Conservation (phyloP, 2,329 filamentous ascomycete species). For the Aspergillus viridinutans region DNA sequence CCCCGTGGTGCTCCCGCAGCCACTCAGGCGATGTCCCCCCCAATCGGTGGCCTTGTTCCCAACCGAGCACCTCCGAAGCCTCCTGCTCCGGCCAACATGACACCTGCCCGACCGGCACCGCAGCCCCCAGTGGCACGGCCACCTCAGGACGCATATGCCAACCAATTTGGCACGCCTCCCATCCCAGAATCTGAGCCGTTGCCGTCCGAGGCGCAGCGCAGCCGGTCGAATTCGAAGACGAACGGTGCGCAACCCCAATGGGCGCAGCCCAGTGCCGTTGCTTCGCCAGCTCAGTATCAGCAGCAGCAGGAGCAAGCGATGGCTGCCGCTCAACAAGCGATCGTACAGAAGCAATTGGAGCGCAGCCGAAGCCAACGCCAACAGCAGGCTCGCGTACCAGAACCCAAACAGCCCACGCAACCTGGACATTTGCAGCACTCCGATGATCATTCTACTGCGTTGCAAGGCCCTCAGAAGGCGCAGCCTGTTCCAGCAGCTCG, state of each 20-base stretch:
- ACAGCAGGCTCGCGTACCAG: constrained; percentile 51
- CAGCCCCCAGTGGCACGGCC: constrained; percentile 49
- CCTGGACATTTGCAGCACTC: constrained; percentile 34
- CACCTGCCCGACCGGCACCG: constrained; percentile 41
- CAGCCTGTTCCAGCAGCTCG: constrained; percentile 56
- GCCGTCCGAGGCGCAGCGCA: constrained; percentile 64
- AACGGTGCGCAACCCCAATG: constrained; percentile 53
- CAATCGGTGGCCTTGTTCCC: constrained; percentile 62
- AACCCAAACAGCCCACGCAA: constrained; percentile 38
- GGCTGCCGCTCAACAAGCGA: constrained; percentile 72
- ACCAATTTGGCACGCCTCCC: constrained; percentile 43
- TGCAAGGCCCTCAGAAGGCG: constrained; percentile 25
- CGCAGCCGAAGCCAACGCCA: constrained; percentile 71
- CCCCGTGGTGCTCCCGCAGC: constrained; percentile 49
- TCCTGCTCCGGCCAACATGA: constrained; percentile 50
- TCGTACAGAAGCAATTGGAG: constrained; percentile 64
- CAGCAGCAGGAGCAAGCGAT: constrained; percentile 83
- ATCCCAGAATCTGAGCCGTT: constrained; percentile 56
- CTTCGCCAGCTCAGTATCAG: constrained; percentile 44
- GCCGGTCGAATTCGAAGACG: constrained; percentile 63
- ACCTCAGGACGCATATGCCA: constrained; percentile 49
- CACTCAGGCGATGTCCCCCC: constrained; percentile 47
- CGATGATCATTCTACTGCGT: constrained; percentile 33
- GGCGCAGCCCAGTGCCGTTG: constrained; percentile 34
- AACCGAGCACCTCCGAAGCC: constrained; percentile 82